Evolutionary conservation across 441 rosid species (phyloP), one percentile per base, ranked within the genome.

Genomic region (Brassica hybrid): DNA sequence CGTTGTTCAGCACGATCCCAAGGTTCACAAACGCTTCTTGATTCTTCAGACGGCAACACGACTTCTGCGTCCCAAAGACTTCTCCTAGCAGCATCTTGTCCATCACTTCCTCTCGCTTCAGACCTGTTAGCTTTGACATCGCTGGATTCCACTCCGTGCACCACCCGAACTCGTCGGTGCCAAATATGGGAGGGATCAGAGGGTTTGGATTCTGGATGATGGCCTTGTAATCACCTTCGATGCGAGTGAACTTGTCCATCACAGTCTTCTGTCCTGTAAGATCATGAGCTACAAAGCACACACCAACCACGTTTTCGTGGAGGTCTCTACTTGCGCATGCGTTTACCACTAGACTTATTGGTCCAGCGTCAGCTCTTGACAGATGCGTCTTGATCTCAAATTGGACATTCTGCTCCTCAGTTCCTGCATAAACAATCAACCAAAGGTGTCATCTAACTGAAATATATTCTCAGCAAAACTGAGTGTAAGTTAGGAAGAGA

Each of bases 101-200:
- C 2, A 94, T 69, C 21, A 94, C 94, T 78, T 92, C 94, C 72
- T 92, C 96, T 65, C 98, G 87, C 65, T 85, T 88, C 89, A 95
- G 88, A 67, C 97, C 98, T 2, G 91, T 92, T 81, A 94, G 67
- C 75, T 87, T 91, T 52, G 81, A 80, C 97, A 94, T 94, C 4
- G 97, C 92, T 7, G 89, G 87, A 81, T 94, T 94, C 98, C 98
- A 94, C 85, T 94, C 97, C 0, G 95, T 90, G 82, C 98, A 94
- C 97, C 97, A 92, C n/a, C 98, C 98, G 17, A 92, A 91, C 72
- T 92, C 97, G 74, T 94, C 98, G 0, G 86, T 81, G n/a, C 97
- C 97, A 68, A 94, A 94, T 67, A 94, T 89, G 50, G 98, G 96
- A 6, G 98, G 98, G 65, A 94, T 94, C 83, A 94, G 81, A 11